phyloP scores from a whole-genome alignment of 106 monocot species.

The Gastrodia elata region DNA sequence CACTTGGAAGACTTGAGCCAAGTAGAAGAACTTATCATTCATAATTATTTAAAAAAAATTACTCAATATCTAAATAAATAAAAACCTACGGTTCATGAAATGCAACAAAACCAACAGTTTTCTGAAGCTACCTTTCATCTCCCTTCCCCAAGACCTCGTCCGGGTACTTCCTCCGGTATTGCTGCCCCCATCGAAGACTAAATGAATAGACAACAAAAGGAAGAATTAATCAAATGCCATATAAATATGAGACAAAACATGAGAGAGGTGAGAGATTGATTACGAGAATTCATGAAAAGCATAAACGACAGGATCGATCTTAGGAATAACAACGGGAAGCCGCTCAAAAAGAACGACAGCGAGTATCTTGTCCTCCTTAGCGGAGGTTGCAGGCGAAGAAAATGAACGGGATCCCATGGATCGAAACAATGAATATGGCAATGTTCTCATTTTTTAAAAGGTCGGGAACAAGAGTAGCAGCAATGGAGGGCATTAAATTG shows the following conservation, averaged over 20 bases:
- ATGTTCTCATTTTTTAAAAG: constrained; percentile 16
- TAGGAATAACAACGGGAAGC: constrained; percentile 80
- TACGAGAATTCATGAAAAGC: constrained; percentile 97
- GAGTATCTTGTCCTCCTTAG: constrained; percentile 39
- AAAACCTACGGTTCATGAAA: background rate
- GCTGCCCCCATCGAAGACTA: constrained; percentile 82
- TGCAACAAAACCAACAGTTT: background rate
- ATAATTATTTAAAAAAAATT: background rate
- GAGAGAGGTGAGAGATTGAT: background rate
- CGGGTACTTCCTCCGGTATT: constrained; percentile 50
- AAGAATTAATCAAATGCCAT: background rate
- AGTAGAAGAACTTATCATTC: background rate
- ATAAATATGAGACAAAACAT: background rate
- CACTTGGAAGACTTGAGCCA: background rate
- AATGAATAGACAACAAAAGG: background rate
- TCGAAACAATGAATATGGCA: constrained; percentile 12
- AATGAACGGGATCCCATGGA: constrained; percentile 6
- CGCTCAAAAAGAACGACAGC: constrained; percentile 91
- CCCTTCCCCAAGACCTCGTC: constrained; percentile 52
- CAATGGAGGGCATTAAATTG: background rate
- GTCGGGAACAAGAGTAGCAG: background rate
- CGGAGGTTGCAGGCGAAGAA: constrained; percentile 9
- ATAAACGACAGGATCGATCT: constrained; percentile 79
- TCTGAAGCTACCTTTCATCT: constrained; percentile 39
- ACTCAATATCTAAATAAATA: background rate